phyloP scores from a whole-genome alignment of 2,329 filamentous ascomycete genomes.

The Aurifilum marmelostoma region DNA sequence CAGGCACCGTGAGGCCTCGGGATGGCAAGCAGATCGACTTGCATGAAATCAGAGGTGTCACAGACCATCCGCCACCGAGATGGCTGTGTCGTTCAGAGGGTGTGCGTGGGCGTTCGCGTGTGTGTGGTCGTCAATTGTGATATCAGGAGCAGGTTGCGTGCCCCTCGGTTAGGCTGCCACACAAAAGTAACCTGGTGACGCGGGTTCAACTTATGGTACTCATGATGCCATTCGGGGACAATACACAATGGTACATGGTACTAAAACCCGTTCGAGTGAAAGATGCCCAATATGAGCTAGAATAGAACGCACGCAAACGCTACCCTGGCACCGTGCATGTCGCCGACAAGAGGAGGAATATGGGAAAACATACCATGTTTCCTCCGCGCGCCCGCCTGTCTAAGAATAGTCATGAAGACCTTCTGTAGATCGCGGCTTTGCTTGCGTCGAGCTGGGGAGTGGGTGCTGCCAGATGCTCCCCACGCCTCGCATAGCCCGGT shows the following conservation, averaged over 20 bases:
- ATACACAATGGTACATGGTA: background rate
- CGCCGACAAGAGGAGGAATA: background rate
- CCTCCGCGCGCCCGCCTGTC: background rate
- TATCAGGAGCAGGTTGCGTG: background rate
- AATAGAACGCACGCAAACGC: slow-evolving; percentile 18
- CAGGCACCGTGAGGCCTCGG: background rate
- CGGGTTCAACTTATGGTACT: background rate
- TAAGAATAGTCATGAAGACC: slow-evolving; percentile 16
- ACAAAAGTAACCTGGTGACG: background rate
- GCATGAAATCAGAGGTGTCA: background rate
- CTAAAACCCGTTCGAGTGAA: background rate
- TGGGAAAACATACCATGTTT: background rate
- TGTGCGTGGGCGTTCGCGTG: too few relatives aligned
- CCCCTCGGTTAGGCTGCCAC: background rate
- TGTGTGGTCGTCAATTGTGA: background rate
- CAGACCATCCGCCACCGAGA: background rate
- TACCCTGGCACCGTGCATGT: background rate
- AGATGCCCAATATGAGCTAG: background rate
- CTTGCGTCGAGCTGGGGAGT: background rate
- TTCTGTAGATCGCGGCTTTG: slow-evolving; percentile 5
- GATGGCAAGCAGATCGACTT: background rate
- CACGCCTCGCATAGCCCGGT: slow-evolving; percentile 14
- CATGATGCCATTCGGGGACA: background rate
- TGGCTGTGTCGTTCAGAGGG: background rate
- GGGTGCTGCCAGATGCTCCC: background rate